Conservation (phyloP, 2,329 filamentous ascomycete species). For the Stromatinia cepivora region DNA sequence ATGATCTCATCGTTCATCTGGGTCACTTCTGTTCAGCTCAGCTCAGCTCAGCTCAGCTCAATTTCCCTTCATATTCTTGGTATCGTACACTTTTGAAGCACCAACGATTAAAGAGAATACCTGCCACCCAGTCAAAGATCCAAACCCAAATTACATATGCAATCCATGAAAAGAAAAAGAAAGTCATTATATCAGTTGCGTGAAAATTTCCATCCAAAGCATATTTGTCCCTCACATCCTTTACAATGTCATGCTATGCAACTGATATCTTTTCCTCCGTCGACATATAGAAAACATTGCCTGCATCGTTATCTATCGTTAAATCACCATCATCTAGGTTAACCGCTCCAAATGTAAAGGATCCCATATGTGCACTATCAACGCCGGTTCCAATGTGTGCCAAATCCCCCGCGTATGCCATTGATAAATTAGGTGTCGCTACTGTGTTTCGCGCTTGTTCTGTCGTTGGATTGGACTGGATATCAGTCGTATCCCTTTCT, state of each 20-base stretch:
- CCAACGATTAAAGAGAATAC: background rate
- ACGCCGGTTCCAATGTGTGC: slow-evolving; percentile 36
- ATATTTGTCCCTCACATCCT: background rate
- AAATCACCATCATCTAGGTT: slow-evolving; percentile 36
- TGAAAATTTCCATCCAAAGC: background rate
- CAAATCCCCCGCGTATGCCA: slow-evolving; percentile 29
- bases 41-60: background rate
- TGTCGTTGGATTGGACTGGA: slow-evolving; percentile 17
- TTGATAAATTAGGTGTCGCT: slow-evolving; percentile 28
- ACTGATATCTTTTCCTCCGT: slow-evolving; percentile 18
- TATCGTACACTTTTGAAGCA: slow-evolving; percentile 10
- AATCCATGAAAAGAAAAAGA: background rate
- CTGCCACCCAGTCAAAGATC: background rate
- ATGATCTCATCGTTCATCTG: background rate
- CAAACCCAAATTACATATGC: background rate
- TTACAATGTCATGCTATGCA: background rate
- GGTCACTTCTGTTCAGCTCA: background rate
- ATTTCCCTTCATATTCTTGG: background rate
- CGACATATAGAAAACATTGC: slow-evolving; percentile 18
- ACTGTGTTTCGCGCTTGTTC: slow-evolving; percentile 33
- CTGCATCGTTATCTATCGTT: slow-evolving; percentile 31
- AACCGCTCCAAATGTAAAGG: slow-evolving; percentile 23
- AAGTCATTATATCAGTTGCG: background rate
- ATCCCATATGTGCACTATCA: slow-evolving; percentile 29
- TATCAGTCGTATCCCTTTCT: slow-evolving; percentile 9